A percentile compares a stretch with the other conserved stretches of the same genome.
Evolutionary conservation across 306 rosid genomes (phyloP).

Genomic region (Castanea mollissima): DNA sequence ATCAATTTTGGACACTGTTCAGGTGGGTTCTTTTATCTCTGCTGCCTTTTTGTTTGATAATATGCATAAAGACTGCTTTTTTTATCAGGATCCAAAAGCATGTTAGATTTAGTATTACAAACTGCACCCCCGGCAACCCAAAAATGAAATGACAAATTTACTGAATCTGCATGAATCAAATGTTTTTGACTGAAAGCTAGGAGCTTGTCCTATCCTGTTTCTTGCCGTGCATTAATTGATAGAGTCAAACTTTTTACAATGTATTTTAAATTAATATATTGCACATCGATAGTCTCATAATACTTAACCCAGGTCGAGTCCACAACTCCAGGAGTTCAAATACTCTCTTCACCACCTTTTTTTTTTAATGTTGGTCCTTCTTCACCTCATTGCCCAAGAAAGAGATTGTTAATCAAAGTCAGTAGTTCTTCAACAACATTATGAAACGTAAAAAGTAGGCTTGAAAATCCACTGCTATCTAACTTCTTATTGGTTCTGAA

Average conservation of each 20-base stretch:
- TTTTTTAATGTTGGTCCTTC: background rate
- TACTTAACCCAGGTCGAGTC: background rate
- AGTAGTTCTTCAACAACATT: background rate
- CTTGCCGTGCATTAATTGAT: background rate
- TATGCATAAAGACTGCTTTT: background rate
- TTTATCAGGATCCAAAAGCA: background rate
- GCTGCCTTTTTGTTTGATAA: slow-evolving; percentile 1
- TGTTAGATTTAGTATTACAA: background rate
- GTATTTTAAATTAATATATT: background rate
- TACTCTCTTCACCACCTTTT: background rate
- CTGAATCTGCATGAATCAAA: background rate
- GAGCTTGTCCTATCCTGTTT: slow-evolving; percentile 1
- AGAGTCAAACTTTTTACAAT: slow-evolving; percentile 2
- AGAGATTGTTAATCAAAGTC: background rate
- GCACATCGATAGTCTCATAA: background rate
- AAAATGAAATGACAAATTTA: background rate
- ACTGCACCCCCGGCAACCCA: background rate
- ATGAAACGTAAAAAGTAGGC: background rate
- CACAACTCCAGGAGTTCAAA: background rate
- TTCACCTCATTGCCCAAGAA: background rate
- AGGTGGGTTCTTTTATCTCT: slow-evolving; percentile 46
- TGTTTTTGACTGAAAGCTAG: slow-evolving; percentile 12
- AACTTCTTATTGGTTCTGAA: background rate
- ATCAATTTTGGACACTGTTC: slow-evolving; percentile 94
- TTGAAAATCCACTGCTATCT: background rate